phyloP scores from a whole-genome alignment of 331 rosid genomes.

The Acacia concinna region DNA sequence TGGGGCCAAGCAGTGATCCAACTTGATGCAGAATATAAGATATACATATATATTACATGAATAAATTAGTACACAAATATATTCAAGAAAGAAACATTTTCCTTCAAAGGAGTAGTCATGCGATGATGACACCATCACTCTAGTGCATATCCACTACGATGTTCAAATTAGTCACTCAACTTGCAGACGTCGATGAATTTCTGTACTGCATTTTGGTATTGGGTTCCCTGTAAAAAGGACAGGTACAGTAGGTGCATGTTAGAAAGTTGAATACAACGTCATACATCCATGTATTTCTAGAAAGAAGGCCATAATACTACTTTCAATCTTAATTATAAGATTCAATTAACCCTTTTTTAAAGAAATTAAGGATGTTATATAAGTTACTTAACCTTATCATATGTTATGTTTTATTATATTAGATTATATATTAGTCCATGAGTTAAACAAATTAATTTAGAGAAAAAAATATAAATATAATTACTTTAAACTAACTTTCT shows the following conservation, averaged over 20 bases:
- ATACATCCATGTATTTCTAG: slow-evolving; percentile 2
- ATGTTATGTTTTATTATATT: no score
- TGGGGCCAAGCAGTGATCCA: slow-evolving; percentile 40
- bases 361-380: no score
- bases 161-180: slow-evolving; percentile 58
- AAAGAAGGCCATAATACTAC: not conserved
- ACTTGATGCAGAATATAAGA: slow-evolving; percentile 31
- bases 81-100: slow-evolving; percentile 25
- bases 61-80: slow-evolving; percentile 19
- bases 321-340: no score
- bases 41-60: slow-evolving; percentile 25
- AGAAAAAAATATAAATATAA: no score
- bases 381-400: no score
- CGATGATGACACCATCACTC: slow-evolving; percentile 35
- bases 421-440: no score
- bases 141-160: slow-evolving; percentile 37
- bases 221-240: slow-evolving; percentile 53
- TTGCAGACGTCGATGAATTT: slow-evolving; percentile 72
- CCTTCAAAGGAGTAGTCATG: slow-evolving; percentile 28
- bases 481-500: no score
- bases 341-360: no score
- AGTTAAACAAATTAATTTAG: no score
- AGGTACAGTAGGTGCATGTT: slow-evolving; percentile 23
- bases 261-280: slow-evolving; percentile 25
- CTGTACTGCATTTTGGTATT: slow-evolving; percentile 70